A percentile compares a stretch with the other conserved stretches of the same genome.
Conservation (phyloP, 192 early-diverging fungal species). For the Backusella tarrabulga region DNA sequence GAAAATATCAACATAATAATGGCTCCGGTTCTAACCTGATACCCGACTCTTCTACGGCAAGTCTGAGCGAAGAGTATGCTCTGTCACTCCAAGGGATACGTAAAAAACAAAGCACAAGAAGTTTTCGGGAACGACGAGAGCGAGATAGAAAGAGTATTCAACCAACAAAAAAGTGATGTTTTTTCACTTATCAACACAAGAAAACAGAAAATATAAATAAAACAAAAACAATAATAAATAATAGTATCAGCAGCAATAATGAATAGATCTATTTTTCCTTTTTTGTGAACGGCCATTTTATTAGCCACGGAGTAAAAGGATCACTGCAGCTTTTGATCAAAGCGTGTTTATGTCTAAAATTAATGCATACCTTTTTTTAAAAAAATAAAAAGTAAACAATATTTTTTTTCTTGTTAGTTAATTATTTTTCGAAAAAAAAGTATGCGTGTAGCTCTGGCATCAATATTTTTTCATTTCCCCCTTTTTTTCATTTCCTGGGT, state of each 20-base stretch:
- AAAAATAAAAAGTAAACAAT: neutral
- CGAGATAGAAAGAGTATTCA: constrained; percentile 33
- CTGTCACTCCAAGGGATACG: constrained; percentile 27
- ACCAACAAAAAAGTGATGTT: neutral
- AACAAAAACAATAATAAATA: neutral
- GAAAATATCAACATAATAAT: constrained; percentile 6
- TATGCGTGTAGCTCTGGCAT: neutral
- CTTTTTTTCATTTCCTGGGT: neutral
- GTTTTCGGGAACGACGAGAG: constrained; percentile 37
- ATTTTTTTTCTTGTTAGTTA: neutral
- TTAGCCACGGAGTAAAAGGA: too few species aligned
- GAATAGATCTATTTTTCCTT: too few species aligned
- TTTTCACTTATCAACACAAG: neutral
- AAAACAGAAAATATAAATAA: neutral
- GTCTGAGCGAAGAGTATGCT: constrained; percentile 32
- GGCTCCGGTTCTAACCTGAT: neutral
- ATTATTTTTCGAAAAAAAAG: neutral
- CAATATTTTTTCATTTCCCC: neutral
- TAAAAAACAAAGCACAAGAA: constrained; percentile 38
- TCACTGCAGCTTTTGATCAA: too few species aligned
- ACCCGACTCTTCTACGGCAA: neutral
- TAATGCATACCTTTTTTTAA: too few species aligned
- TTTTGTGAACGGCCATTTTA: too few species aligned
- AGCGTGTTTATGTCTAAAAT: too few species aligned
- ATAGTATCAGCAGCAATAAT: too few species aligned